A percentile compares a stretch with the other conserved stretches of the same genome.
Conservation (phyloP, 2,329 filamentous ascomycete species). For the Ophiostoma sp. region DNA sequence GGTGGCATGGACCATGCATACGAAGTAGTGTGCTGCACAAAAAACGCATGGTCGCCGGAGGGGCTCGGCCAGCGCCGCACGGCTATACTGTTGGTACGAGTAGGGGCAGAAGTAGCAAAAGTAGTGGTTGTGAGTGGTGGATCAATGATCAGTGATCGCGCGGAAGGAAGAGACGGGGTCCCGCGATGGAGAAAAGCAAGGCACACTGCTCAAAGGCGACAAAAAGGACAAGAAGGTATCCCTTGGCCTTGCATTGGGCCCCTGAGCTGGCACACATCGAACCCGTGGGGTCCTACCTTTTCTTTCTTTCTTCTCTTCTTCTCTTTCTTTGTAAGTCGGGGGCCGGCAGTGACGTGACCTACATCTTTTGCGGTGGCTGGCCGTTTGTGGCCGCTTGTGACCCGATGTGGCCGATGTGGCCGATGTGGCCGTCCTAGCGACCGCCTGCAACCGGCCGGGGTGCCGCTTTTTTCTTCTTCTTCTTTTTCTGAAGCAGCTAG, state of each 20-base stretch:
- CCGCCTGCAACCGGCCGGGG: background rate
- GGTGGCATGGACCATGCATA: background rate
- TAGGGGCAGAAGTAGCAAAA: background rate
- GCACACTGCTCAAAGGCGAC: background rate
- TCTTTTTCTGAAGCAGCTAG: background rate
- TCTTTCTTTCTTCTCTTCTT: background rate
- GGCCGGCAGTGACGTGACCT: background rate
- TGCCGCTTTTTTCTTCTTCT: background rate
- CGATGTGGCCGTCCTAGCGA: background rate
- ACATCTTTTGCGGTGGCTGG: background rate
- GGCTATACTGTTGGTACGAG: constrained; percentile 9
- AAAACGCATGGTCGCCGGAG: background rate
- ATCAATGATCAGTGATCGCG: background rate
- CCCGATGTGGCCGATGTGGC: background rate
- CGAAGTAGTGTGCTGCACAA: background rate
- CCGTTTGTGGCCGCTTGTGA: background rate
- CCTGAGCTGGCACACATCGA: background rate
- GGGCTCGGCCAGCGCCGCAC: constrained; percentile 4
- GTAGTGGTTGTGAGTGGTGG: background rate
- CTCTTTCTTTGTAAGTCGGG: background rate
- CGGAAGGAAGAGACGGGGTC: background rate
- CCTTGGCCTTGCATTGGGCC: background rate
- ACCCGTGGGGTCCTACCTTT: too few species aligned
- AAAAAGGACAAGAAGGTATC: background rate
- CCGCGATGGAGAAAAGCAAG: background rate